Base-by-base conservation (phyloP, 352 stramenopile species). In the Phytophthora constricta region DNA sequence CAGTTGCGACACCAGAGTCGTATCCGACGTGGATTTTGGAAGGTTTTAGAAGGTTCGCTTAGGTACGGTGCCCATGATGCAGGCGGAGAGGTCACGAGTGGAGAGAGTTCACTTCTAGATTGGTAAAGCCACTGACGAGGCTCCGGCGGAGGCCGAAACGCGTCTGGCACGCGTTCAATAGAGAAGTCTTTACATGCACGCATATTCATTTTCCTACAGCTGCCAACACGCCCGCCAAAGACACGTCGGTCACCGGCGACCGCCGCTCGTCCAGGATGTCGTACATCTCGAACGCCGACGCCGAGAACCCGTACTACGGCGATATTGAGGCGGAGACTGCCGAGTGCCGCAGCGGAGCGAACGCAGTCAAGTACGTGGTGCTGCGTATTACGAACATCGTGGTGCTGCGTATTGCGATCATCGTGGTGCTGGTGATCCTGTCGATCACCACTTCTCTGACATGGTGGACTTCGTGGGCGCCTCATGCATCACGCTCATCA, bases 371-470 rank as follows among this genome's bases (percentile, higher is more conserved):
- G 65, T 78, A 79, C 58, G 59, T 83, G 25, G 39, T 70, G 7
- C 61, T 85, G 11, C 75, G 74, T 23, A 42, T 83, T 28, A 58
- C 64, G 3, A 73, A 84, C 31, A 70, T n/a, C n/a, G n/a, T n/a
- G n/a, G n/a, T n/a, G n/a, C n/a, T n/a, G n/a, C n/a, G n/a, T n/a
- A n/a, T n/a, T n/a, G n/a, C n/a, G n/a, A n/a, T n/a, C n/a, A n/a
- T 86, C 22, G 70, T 69, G 25, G 28, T 81, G 57, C 51, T 79
- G 25, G 72, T 77, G 10, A 49, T 79, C 34, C 60, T 69, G n/a
- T 77, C 75, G 8, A 57, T 83, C 23, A 82, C 62, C 62, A 77
- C 28, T 80, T 82, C 42, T 66, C 74, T 27, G 71, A 79, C 53
- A 46, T 82, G 33, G 54, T 70, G 16, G 72, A 79, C 42, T 82